Conservation (phyloP, 2,329 filamentous ascomycete genomes). For the Fusarium palustre region DNA sequence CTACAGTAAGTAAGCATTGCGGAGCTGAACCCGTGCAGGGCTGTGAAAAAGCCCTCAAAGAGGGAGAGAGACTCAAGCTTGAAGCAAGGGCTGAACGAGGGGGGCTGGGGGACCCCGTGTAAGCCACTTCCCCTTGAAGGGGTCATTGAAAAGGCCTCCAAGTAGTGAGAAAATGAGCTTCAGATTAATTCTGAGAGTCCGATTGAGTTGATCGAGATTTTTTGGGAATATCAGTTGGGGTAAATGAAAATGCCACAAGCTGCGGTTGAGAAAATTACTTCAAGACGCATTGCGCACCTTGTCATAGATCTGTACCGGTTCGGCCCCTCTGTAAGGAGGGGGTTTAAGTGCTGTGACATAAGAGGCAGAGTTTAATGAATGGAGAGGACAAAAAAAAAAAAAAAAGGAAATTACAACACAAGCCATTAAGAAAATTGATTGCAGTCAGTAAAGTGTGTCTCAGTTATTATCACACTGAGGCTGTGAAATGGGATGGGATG, state of each 20-base stretch:
- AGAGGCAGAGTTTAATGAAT: constrained; percentile 9
- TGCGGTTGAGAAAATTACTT: constrained; percentile 32
- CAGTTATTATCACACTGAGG: neutral
- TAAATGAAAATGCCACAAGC: constrained; percentile 6
- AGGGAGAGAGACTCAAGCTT: neutral
- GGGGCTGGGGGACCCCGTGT: constrained; percentile 18
- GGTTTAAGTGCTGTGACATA: constrained; percentile 21
- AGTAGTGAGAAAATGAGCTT: neutral
- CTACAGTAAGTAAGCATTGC: constrained; percentile 4
- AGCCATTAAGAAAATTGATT: neutral
- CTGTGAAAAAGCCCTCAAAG: constrained; percentile 22
- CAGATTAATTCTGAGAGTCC: neutral
- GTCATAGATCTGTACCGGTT: constrained; percentile 20
- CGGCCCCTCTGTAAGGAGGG: neutral
- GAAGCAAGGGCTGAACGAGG: constrained; percentile 20
- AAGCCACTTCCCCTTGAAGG: constrained; percentile 14
- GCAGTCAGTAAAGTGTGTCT: constrained; percentile 8
- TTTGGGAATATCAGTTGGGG: constrained; percentile 11
- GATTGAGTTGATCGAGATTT: constrained; percentile 15
- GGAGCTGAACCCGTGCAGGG: constrained; percentile 6
- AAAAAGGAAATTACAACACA: constrained; percentile 1
- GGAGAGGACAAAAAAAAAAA: neutral
- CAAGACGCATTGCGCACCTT: neutral
- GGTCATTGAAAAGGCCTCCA: constrained; percentile 4
- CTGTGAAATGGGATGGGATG: neutral